phyloP scores from a whole-genome alignment of 1,284 basidiomycete genomes.

The Uromyces viciae-fabae region DNA sequence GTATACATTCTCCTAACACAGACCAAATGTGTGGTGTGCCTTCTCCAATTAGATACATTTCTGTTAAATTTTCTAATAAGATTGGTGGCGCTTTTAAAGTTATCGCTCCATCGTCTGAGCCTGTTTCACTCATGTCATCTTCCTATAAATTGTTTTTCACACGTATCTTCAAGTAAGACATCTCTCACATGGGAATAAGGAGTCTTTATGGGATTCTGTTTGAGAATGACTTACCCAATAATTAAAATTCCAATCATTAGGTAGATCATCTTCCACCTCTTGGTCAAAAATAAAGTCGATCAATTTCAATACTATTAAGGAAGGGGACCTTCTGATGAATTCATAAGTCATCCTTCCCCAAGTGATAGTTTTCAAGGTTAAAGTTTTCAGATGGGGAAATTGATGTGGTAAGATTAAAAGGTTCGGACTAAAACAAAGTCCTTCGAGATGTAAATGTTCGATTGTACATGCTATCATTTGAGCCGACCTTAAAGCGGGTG shows the following conservation, averaged over 20 bases:
- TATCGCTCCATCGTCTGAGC: conserved; percentile 24
- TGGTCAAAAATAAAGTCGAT: conserved; percentile 22
- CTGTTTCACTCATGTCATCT: conserved; percentile 34
- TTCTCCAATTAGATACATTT: conserved; percentile 32
- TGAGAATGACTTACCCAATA: conserved; percentile 29
- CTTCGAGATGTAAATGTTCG: conserved; percentile 16
- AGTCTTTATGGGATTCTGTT: background rate
- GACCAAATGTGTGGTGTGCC: conserved; percentile 41
- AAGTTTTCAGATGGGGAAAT: background rate
- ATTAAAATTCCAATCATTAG: conserved; percentile 36
- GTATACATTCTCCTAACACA: conserved; percentile 32
- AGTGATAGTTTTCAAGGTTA: conserved; percentile 6
- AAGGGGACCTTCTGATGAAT: background rate
- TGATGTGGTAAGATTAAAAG: conserved; percentile 17
- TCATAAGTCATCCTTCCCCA: conserved; percentile 34
- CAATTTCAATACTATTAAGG: background rate
- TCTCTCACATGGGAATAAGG: background rate
- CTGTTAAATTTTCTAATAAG: background rate
- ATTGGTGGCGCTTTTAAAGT: conserved; percentile 19
- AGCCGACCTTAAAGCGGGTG: background rate
- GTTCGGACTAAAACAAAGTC: conserved; percentile 20
- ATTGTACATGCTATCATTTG: conserved; percentile 20
- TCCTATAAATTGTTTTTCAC: background rate
- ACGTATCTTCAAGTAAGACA: background rate
- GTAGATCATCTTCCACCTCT: conserved; percentile 41